phyloP scores from a whole-genome alignment of 352 stramenopile species.

The Phytopythium chamaehyphon region DNA sequence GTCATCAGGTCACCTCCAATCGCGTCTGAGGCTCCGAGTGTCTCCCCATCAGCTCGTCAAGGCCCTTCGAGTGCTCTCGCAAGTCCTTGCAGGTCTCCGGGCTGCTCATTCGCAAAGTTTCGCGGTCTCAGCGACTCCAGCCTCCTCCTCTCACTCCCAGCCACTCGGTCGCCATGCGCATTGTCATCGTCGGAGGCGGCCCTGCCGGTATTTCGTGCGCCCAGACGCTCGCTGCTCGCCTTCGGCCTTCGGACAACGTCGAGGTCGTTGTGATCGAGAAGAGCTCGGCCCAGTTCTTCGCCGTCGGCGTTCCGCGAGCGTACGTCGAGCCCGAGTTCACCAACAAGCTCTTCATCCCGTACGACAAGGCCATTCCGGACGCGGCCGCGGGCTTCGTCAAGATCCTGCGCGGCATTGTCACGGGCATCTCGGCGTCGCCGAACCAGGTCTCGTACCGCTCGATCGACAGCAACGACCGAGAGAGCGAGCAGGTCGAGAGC shows the following conservation, averaged over 20 bases:
- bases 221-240: constrained; percentile 14
- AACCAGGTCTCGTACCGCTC: constrained; percentile 37
- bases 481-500: constrained; percentile 11
- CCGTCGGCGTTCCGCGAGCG: constrained; percentile 40
- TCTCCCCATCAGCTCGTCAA: no score
- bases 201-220: constrained; percentile 15
- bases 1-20: no score
- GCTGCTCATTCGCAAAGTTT: no score
- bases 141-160: background rate
- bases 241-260: constrained; percentile 29
- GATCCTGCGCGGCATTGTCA: constrained; percentile 38
- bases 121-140: background rate
- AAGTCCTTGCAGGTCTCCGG: no score
- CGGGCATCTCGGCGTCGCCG: constrained; percentile 13
- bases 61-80: no score
- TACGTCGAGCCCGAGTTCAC: constrained; percentile 45
- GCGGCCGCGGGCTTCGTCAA: constrained; percentile 22
- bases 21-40: no score
- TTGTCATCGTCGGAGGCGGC: constrained; percentile 23
- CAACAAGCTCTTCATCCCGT: constrained; percentile 62
- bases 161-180: constrained; percentile 3
- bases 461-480: constrained; percentile 24
- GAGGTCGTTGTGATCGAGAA: constrained; percentile 63
- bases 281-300: constrained; percentile 41
- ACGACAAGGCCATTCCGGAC: constrained; percentile 52